These are phyloP conservation scores for Mortierella hygrophila DNA, from an alignment of 192 early-diverging fungal genomes.

Conservation along the genomic window DNA sequence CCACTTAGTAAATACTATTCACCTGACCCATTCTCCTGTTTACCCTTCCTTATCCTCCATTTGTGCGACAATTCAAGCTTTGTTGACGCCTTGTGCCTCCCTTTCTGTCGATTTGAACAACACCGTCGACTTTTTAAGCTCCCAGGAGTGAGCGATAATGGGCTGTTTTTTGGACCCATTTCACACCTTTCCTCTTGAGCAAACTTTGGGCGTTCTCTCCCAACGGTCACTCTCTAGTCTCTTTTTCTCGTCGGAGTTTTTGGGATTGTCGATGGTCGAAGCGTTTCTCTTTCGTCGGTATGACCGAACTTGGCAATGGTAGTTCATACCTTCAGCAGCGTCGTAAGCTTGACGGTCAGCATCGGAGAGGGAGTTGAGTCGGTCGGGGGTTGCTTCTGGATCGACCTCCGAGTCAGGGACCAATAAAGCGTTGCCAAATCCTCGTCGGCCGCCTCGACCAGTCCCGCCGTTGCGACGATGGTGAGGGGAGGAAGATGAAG, in stretches of 20 bases:
- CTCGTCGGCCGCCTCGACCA: neutral
- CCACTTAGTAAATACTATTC: neutral
- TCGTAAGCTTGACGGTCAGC: constrained; percentile 46
- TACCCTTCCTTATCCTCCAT: neutral
- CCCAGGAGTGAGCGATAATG: neutral
- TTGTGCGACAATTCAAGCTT: neutral
- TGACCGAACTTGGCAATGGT: neutral
- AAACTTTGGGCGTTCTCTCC: neutral
- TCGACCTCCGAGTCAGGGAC: constrained; percentile 31
- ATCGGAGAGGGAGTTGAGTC: constrained; percentile 34
- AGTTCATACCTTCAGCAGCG: constrained; percentile 32
- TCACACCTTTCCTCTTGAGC: neutral
- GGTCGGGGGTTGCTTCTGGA: constrained; percentile 26
- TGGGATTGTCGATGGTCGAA: neutral
- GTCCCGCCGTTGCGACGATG: neutral
- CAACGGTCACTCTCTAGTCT: constrained; percentile 6
- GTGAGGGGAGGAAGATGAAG: neutral
- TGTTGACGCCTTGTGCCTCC: neutral
- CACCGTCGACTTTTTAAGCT: neutral
- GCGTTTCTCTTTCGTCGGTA: neutral
- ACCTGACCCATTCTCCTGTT: neutral
- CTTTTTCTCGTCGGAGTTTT: constrained; percentile 3
- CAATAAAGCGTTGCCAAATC: constrained; percentile 3
- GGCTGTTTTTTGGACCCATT: neutral
- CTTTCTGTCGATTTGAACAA: neutral